Percentiles rank a stretch among this genome's conserved stretches.
Conservation (phyloP, 148 eudicot species). For the Rhododendron simsii region DNA sequence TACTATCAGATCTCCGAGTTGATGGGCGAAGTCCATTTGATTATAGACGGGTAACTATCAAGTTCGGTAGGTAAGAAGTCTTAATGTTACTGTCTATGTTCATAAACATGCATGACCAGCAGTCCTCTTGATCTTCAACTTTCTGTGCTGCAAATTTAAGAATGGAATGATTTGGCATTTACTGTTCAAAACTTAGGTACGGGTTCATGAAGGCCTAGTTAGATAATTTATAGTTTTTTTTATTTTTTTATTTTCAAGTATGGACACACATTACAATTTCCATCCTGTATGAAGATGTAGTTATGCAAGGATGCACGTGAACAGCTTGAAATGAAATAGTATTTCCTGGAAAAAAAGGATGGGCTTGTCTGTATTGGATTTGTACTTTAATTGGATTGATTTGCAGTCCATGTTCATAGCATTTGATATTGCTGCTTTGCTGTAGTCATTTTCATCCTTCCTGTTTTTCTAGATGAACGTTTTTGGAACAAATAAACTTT, state of each 20-base stretch:
- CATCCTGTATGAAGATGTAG: neutral
- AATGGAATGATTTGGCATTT: neutral
- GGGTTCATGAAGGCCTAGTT: neutral
- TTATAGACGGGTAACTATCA: constrained; percentile 58
- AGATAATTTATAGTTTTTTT: neutral
- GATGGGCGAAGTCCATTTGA: constrained; percentile 86
- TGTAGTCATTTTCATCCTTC: neutral
- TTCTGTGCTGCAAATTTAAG: neutral
- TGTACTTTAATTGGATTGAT: neutral
- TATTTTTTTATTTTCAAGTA: neutral
- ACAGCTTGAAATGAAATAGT: neutral
- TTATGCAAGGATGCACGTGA: neutral
- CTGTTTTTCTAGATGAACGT: neutral
- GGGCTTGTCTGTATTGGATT: neutral
- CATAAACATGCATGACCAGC: neutral
- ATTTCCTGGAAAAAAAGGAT: neutral
- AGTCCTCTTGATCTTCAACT: neutral
- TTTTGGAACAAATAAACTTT: neutral
- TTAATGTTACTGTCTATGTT: neutral
- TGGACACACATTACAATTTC: neutral
- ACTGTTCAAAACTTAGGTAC: neutral
- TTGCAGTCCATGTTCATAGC: neutral
- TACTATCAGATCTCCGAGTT: constrained; percentile 62
- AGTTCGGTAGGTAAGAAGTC: constrained; percentile 69
- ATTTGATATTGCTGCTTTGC: neutral